phyloP scores from a whole-genome alignment of 208 protist species.

The Leishmania tarentolae region DNA sequence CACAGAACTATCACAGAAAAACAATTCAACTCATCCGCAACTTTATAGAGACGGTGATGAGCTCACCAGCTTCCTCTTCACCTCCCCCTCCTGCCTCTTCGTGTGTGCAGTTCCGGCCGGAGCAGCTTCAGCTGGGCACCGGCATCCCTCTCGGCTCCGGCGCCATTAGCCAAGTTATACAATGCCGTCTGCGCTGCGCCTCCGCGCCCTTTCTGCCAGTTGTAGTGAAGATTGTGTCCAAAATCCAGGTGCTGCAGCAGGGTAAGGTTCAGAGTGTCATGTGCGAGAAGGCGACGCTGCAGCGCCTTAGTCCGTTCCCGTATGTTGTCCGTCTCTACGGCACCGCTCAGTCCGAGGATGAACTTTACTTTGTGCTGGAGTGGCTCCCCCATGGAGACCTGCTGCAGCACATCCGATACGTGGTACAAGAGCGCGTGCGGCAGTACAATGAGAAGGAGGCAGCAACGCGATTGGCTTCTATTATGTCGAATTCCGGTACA shows the following conservation, averaged over 20 bases:
- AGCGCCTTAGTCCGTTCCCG: constrained; percentile 64
- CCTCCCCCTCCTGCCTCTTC: neutral
- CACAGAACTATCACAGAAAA: neutral
- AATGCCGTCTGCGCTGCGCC: constrained; percentile 39
- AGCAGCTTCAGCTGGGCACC: constrained; percentile 65
- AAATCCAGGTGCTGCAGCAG: constrained; percentile 88
- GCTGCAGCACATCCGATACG: constrained; percentile 80
- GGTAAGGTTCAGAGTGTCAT: constrained; percentile 79
- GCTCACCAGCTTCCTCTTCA: neutral
- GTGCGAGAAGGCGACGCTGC: constrained; percentile 83
- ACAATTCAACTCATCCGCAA: neutral
- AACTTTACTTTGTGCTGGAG: constrained; percentile 94
- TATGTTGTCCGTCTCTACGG: constrained; percentile 86
- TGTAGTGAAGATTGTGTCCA: constrained; percentile 90
- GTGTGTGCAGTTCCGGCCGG: constrained; percentile 51
- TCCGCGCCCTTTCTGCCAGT: constrained; percentile 38
- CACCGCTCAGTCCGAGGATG: constrained; percentile 87
- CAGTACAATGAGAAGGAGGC: constrained; percentile 19
- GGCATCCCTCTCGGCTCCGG: constrained; percentile 77
- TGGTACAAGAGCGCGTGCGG: constrained; percentile 34
- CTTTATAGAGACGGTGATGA: constrained; percentile 3
- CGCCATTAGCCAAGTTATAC: constrained; percentile 80
- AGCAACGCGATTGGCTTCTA: neutral
- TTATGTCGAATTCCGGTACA: neutral
- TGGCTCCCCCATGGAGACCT: constrained; percentile 94